Percentiles rank a stretch among this genome's conserved stretches.
phyloP scores from a whole-genome alignment of 2,329 filamentous ascomycete species.

The Diaporthe aspalathi region DNA sequence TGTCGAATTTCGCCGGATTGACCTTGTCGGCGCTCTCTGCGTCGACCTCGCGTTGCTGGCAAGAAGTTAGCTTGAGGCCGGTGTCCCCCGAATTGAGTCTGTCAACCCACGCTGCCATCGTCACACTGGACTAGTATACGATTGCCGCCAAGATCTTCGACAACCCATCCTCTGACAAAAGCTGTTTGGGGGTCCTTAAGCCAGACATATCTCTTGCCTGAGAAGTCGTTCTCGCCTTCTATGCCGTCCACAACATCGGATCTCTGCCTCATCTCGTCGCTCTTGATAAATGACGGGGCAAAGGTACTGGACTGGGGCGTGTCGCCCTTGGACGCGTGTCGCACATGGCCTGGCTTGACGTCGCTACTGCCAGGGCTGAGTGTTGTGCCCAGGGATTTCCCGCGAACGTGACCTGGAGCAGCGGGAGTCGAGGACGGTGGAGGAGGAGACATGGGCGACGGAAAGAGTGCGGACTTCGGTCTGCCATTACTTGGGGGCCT shows the following conservation, averaged over 20 bases:
- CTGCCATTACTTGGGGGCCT: slow-evolving; percentile 64
- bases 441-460: slow-evolving; percentile 52
- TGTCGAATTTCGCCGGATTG: slow-evolving; percentile 99
- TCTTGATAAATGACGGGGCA: slow-evolving; percentile 94
- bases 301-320: slow-evolving; percentile 82
- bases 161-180: slow-evolving; percentile 92
- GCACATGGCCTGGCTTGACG: slow-evolving; percentile 52
- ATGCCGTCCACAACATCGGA: slow-evolving; percentile 75
- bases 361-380: slow-evolving; percentile 32
- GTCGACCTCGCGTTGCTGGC: slow-evolving; percentile 89
- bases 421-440: slow-evolving; percentile 15
- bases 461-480: slow-evolving; percentile 81
- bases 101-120: slow-evolving; percentile 80
- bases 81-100: neutral
- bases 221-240: slow-evolving; percentile 98
- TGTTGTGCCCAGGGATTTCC: slow-evolving; percentile 30
- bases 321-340: slow-evolving; percentile 72
- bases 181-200: slow-evolving; percentile 86
- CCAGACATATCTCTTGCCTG: slow-evolving; percentile 98
- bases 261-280: slow-evolving; percentile 75
- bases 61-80: slow-evolving; percentile 39
- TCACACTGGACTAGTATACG: slow-evolving; percentile 90
- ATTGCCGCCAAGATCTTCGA: slow-evolving; percentile 79
- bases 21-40: slow-evolving; percentile 95
- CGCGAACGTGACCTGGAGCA: slow-evolving; percentile 24